Base-by-base conservation (phyloP, 352 stramenopile species). In the Phytopythium helicoides region DNA sequence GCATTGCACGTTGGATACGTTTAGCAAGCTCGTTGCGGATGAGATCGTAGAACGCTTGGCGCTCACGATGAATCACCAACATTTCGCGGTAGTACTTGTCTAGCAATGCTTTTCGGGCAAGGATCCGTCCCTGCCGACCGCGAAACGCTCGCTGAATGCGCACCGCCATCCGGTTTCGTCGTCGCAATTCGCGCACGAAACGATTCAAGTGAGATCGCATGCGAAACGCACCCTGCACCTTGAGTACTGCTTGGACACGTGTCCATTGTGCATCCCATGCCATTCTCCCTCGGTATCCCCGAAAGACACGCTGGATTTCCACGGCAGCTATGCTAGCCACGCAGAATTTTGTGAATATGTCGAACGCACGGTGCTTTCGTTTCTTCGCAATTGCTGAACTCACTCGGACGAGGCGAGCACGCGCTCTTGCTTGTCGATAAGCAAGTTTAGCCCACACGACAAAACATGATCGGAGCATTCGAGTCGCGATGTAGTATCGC, bases 131-230 rank as follows among this genome's bases (percentile, higher is more conserved):
- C 2, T 74, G 47, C 5, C 81, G 73, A 14, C 81, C 81, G 19
- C 81, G 73, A 53, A 86, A 92, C 26, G 83, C 61, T 1, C 76
- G 71, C 52, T 87, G 80, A 12, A 90, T 64, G 25, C 66, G 71
- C 12, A 88, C 81, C 3, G 73, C 73, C n/a, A 78, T 58, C 12
- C 68, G 58, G 31, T 83, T 62, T 12, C 64, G 70, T 11, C 61
- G 66, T 1, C 66, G 62, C 18, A 86, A n/a, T 6, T 74, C 62
- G 14, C 59, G 62, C 3, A 85, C 19, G 49, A 78, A 79, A 26
- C 53, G 55, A 23, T 68, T 58, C 37, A 90, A 84, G 51, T 88
- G 64, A 37, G 72, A 78, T 11, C 76, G 80, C 66, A 81, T 81
- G 12, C 80, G 80, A 60, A 81, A 84, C 4, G 80, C 76, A 19